phyloP scores from a whole-genome alignment of 192 early-diverging fungal genomes.

The Pecoramyces ruminantium region DNA sequence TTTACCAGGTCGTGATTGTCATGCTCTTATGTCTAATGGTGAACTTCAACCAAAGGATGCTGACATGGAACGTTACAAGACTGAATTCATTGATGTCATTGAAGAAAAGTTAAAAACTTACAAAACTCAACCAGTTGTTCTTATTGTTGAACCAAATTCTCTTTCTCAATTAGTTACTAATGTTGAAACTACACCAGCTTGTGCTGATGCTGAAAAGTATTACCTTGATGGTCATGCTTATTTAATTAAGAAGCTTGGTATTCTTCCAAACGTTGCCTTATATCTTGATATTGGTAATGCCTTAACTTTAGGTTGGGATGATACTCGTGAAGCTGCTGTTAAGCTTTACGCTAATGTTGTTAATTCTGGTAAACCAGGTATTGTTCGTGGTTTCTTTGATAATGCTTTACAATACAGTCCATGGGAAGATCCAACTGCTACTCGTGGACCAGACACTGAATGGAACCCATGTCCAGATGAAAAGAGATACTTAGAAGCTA shows the following conservation, averaged over 20 bases:
- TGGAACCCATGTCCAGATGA: too few relatives aligned
- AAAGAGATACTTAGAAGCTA: too few relatives aligned
- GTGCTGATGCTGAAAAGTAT: constrained; percentile 7
- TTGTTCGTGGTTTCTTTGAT: constrained; percentile 16
- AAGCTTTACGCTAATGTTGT: constrained; percentile 11
- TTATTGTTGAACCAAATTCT: too few relatives aligned
- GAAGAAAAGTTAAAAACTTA: constrained; percentile 4
- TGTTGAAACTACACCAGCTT: constrained; percentile 3
- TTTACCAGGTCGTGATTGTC: too few relatives aligned
- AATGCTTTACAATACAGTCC: constrained; percentile 24
- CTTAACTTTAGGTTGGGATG: constrained; percentile 21
- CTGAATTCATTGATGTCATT: constrained; percentile 18
- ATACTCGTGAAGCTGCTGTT: constrained; percentile 5
- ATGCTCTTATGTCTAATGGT: too few relatives aligned
- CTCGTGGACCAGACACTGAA: too few relatives aligned
- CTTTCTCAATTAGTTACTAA: constrained; percentile 25
- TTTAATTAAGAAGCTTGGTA: too few relatives aligned
- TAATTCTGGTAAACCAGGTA: constrained; percentile 1
- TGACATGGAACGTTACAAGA: constrained; percentile 14
- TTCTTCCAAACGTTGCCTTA: constrained; percentile 9
- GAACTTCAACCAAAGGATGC: constrained; percentile 14
- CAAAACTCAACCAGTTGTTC: constrained; percentile 1
- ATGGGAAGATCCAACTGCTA: constrained; percentile 8
- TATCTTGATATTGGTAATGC: constrained; percentile 20
- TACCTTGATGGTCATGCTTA: too few relatives aligned